Evolutionary conservation across 2,329 filamentous ascomycete genomes (phyloP).

Genomic region (Paraphaeosphaeria minitans): DNA sequence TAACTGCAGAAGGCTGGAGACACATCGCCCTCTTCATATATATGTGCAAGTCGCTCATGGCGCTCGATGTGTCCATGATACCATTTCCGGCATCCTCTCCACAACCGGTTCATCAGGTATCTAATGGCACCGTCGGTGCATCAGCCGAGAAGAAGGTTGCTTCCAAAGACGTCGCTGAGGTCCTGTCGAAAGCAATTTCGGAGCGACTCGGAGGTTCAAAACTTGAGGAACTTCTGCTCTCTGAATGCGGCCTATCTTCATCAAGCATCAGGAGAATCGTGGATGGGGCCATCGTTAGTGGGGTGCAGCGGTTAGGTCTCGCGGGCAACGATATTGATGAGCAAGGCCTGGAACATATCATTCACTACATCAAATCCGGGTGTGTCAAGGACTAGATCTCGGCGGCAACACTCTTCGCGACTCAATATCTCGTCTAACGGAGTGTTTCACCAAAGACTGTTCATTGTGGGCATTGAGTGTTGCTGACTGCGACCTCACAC

Average conservation of each 20-base stretch:
- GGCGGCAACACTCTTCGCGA: slow-evolving; percentile 76
- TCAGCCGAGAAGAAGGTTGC: slow-evolving; percentile 17
- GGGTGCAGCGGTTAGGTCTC: slow-evolving; percentile 78
- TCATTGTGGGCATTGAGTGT: slow-evolving; percentile 82
- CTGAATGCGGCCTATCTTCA: slow-evolving; percentile 74
- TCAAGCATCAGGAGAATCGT: slow-evolving; percentile 76
- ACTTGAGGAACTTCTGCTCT: slow-evolving; percentile 82
- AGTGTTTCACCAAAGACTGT: slow-evolving; percentile 56
- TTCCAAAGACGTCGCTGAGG: slow-evolving; percentile 62
- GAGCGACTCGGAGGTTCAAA: slow-evolving; percentile 76
- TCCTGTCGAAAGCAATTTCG: slow-evolving; percentile 76
- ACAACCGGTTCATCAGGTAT: slow-evolving; percentile 22
- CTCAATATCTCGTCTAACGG: slow-evolving; percentile 53
- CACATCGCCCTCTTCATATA: slow-evolving; percentile 89
- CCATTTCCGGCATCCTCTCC: slow-evolving; percentile 59
- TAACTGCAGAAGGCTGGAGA: slow-evolving; percentile 87
- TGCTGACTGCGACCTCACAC: slow-evolving; percentile 80
- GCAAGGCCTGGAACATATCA: slow-evolving; percentile 75
- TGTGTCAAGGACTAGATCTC: slow-evolving; percentile 86
- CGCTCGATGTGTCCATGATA: slow-evolving; percentile 84
- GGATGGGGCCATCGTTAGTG: slow-evolving; percentile 80
- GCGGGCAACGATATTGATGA: slow-evolving; percentile 79
- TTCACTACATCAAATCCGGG: slow-evolving; percentile 73
- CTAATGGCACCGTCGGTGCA: slow-evolving; percentile 17
- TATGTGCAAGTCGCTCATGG: slow-evolving; percentile 84